phyloP scores from a whole-genome alignment of 2,329 filamentous ascomycete genomes.

The Thyridium curvatum region DNA sequence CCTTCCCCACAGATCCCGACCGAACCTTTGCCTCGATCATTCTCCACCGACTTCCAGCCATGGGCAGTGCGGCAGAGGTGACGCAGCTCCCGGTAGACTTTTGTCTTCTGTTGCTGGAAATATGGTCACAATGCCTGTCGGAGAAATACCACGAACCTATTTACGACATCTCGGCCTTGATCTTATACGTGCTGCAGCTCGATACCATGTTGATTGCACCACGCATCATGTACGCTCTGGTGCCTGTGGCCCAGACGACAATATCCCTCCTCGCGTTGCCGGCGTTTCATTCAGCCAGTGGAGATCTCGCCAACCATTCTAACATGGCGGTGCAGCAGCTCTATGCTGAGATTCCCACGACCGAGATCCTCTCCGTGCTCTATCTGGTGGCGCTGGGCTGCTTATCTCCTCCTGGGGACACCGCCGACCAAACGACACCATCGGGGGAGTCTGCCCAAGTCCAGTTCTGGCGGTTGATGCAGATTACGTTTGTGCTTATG shows the following conservation, averaged over 20 bases:
- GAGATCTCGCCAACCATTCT: conserved; percentile 37
- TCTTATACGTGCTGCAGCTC: conserved; percentile 57
- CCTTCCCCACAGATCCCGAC: conserved; percentile 59
- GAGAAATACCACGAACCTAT: conserved; percentile 60
- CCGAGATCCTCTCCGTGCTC: conserved; percentile 59
- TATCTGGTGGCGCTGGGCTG: conserved; percentile 57
- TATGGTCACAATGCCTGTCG: conserved; percentile 63
- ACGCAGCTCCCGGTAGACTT: conserved; percentile 58
- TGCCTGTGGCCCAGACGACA: conserved; percentile 51
- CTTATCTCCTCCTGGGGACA: conserved; percentile 26
- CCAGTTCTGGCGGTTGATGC: conserved; percentile 62
- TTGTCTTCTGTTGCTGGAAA: conserved; percentile 52
- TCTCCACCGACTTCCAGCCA: conserved; percentile 57
- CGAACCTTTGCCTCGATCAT: conserved; percentile 61
- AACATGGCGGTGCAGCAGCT: conserved; percentile 37
- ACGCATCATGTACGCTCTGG: conserved; percentile 50
- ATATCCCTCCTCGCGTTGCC: conserved; percentile 53
- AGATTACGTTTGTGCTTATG: conserved; percentile 59
- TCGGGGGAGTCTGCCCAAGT: conserved; percentile 18
- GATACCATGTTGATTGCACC: conserved; percentile 54
- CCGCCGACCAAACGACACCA: conserved; percentile 13
- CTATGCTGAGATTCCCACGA: conserved; percentile 52
- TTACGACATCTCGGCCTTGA: conserved; percentile 56
- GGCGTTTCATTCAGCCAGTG: conserved; percentile 41
- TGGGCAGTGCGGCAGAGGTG: conserved; percentile 41